Base-by-base conservation (phyloP, 768 basidiomycete species). In the Suillus americanus region DNA sequence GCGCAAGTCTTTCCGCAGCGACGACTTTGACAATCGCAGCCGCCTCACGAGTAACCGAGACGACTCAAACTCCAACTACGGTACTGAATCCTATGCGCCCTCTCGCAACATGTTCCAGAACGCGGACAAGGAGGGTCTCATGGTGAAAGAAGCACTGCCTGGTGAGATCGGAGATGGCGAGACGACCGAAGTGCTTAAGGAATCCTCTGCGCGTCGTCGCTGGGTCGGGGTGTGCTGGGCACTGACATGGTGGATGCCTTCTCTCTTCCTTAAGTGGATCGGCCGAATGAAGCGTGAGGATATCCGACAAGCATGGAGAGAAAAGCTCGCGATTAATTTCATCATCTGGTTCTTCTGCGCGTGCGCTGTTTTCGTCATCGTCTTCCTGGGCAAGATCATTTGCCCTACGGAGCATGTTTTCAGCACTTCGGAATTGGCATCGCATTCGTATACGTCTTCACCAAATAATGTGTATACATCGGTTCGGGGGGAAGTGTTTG, bases 231-330 rank as follows among this genome's bases (percentile, higher is more conserved):
- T 98, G 0, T 94, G 91, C 69, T 94, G 94, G 91, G 73, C 92
- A 18, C 80, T 98, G 60, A 99, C 97, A 1, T 99, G 85, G 81
- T 99, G 94, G 94, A 77, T 95, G 6, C 97, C 97, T 0, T 87
- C 83, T 14, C 83, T 83, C 3, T 76, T 89, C 60, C 79, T 99
- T 50, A 81, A 77, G 12, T 88, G 85, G 73, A 66, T 93, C 62
- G 95, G 97, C 1, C 84, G 93, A 35, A 97, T 98, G 95, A 97
- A 98, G 79, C 90, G 97, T 8, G 75, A 90, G 67, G 97, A 99
- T 71, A 83, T 99, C 28, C 87, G 91, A 30, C 95, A 98, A 76
- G 97, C 97, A 2, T 99, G 97, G 97, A 82, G 97, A 64, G 97
- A 99, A 78, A 99, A 99, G 77, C 82, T 98, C 1, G 93, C 94